phyloP scores from a whole-genome alignment of 495 filamentous ascomycete species.

The Glonium stellatum region DNA sequence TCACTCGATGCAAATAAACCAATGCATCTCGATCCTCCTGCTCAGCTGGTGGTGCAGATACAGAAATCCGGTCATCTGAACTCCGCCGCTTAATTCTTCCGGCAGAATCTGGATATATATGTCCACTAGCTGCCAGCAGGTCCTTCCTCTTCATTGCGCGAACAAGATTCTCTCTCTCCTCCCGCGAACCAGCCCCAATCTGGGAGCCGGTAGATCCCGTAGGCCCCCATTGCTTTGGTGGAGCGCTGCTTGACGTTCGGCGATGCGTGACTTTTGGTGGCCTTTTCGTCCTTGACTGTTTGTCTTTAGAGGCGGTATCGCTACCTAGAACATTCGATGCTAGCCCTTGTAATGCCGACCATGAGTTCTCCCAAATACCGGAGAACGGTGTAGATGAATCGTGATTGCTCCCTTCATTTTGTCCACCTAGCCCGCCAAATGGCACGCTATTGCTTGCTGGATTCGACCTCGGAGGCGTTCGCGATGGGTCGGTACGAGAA shows the following conservation, averaged over 20 bases:
- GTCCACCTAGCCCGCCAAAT: constrained; percentile 15
- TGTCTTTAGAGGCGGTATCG: constrained; percentile 31
- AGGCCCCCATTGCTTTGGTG: constrained; percentile 51
- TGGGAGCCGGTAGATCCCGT: constrained; percentile 38
- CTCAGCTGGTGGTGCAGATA: constrained; percentile 36
- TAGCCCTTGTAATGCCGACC: constrained; percentile 38
- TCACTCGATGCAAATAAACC: constrained; percentile 86
- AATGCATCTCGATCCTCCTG: constrained; percentile 60
- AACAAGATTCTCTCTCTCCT: constrained; percentile 50
- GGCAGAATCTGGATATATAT: constrained; percentile 40
- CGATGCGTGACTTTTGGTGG: constrained; percentile 42
- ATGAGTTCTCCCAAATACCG: constrained; percentile 35
- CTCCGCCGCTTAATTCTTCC: constrained; percentile 53
- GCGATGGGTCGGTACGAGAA: constrained; percentile 17
- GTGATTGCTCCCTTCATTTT: background rate
- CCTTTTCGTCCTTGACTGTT: constrained; percentile 36
- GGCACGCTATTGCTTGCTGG: constrained; percentile 14
- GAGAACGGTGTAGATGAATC: constrained; percentile 17
- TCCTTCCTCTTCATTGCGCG: constrained; percentile 58
- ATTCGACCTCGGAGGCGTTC: constrained; percentile 3
- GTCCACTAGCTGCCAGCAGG: constrained; percentile 49
- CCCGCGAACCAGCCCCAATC: constrained; percentile 49
- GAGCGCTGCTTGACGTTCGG: constrained; percentile 38
- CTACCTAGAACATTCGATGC: constrained; percentile 39
- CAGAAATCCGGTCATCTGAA: constrained; percentile 46